phyloP scores from a whole-genome alignment of 106 monocot species.

The Amphibolis antarctica region DNA sequence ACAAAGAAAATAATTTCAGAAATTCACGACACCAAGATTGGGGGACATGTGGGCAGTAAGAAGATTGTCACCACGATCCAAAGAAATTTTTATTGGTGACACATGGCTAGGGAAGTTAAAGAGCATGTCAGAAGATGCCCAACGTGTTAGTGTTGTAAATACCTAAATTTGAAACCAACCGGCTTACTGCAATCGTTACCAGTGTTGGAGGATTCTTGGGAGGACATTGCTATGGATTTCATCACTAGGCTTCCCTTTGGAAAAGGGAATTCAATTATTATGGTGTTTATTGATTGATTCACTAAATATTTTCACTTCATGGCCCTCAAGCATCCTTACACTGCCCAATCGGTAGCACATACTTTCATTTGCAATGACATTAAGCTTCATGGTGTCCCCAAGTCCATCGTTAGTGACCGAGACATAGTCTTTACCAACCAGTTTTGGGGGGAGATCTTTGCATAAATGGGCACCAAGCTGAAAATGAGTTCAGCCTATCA shows the following conservation, averaged over 20 bases:
- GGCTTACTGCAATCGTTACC: neutral
- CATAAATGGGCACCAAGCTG: neutral
- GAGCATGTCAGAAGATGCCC: neutral
- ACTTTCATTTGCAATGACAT: no score
- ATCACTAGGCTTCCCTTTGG: neutral
- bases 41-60: no score
- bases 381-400: no score
- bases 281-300: neutral
- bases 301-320: neutral
- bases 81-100: no score
- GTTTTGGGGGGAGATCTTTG: neutral
- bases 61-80: no score
- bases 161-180: neutral
- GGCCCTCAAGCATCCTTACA: no score
- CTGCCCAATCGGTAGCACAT: no score
- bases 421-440: no score
- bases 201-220: neutral
- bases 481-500: slow-evolving; percentile 1
- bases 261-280: neutral
- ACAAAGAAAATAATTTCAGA: no score
- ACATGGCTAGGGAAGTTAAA: neutral
- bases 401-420: no score
- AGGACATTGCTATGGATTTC: slow-evolving; percentile 3
- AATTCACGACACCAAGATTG: no score
- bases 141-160: neutral